These are phyloP conservation scores for Trebouxia sp. DNA, from an alignment of 139 green algal species.

Conservation along the genomic window DNA sequence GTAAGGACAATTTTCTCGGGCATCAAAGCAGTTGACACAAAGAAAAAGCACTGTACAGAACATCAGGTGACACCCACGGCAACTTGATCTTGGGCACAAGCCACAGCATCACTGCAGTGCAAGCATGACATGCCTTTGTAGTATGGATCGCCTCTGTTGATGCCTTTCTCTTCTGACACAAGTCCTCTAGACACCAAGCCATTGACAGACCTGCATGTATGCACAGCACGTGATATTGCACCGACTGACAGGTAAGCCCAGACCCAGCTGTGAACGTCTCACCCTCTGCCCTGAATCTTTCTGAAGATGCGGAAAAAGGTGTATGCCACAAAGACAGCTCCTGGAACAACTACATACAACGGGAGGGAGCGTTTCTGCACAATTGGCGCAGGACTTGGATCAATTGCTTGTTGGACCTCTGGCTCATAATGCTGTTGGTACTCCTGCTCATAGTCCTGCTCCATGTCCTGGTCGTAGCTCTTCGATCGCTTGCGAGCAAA, in stretches of 20 bases:
- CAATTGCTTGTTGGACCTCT: background rate
- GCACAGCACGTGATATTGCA: background rate
- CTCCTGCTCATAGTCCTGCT: background rate
- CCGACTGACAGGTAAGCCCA: background rate
- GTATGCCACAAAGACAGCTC: background rate
- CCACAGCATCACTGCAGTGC: background rate
- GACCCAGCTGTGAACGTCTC: background rate
- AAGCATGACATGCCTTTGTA: background rate
- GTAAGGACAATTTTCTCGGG: no score
- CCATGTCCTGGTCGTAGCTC: background rate
- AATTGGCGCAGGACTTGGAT: background rate
- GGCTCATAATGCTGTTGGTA: slow-evolving; percentile 17
- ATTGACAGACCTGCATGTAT: slow-evolving; percentile 1
- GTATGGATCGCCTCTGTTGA: slow-evolving; percentile 21
- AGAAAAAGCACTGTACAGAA: background rate
- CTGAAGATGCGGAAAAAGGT: background rate
- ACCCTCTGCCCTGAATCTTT: slow-evolving; percentile 13
- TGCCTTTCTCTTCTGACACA: slow-evolving; percentile 19
- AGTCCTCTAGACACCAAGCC: slow-evolving; percentile 5
- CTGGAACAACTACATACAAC: background rate
- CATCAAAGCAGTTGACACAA: no score
- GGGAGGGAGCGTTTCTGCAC: background rate
- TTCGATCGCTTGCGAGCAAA: background rate
- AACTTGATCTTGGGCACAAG: background rate
- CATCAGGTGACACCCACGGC: background rate